Percentiles rank a stretch among this genome's conserved stretches.
Evolutionary conservation across 176 grass and related monocot genomes (phyloP).

Genomic region (Carex scoparia): DNA sequence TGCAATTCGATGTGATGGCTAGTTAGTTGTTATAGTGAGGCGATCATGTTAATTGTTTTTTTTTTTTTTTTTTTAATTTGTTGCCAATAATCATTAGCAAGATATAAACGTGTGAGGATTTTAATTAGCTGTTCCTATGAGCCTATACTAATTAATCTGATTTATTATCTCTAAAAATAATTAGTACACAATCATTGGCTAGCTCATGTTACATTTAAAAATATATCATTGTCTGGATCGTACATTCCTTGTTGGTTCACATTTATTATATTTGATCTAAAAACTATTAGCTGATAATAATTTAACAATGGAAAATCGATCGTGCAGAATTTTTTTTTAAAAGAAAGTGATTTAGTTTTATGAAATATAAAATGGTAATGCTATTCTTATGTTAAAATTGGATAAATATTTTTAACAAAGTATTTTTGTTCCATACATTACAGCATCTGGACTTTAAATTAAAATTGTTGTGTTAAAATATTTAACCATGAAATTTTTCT

Average conservation of each 20-base stretch:
- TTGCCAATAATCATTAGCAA: not conserved
- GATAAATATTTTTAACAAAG: too few species aligned
- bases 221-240: not conserved
- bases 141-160: not conserved
- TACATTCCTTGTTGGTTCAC: not conserved
- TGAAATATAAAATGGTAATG: too few species aligned
- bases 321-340: not conserved
- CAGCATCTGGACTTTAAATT: too few species aligned
- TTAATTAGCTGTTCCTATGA: slow-evolving; percentile 4
- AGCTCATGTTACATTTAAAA: not conserved
- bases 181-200: not conserved
- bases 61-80: not conserved
- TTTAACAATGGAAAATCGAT: not conserved
- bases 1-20: not conserved
- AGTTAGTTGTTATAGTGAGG: not conserved
- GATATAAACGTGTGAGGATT: not conserved
- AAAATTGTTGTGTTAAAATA: too few species aligned
- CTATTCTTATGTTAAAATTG: too few species aligned
- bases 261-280: not conserved
- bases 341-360: not conserved
- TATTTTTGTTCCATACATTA: too few species aligned
- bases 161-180: not conserved
- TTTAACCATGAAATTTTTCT: too few species aligned
- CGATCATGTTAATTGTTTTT: not conserved
- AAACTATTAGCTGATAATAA: not conserved